Percentiles rank a stretch among this genome's conserved stretches.
Evolutionary conservation across 148 eudicot species (phyloP).

Genomic region (Euryodendron excelsum): DNA sequence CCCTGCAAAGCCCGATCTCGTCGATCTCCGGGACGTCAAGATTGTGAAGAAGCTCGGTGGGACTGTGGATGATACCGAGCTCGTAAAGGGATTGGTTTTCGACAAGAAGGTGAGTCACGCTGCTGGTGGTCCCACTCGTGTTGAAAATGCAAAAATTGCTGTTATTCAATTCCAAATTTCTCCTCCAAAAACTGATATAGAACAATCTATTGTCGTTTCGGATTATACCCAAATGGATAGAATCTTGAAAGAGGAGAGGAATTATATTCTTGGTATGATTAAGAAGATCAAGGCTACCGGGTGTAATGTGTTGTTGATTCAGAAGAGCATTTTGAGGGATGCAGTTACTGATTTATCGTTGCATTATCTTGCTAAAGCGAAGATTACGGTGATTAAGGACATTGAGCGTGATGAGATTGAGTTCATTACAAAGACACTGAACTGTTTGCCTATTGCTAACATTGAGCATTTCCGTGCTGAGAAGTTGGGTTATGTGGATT

Average conservation of each 20-base stretch:
- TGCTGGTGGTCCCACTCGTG: conserved; percentile 76
- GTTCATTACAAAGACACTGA: conserved; percentile 90
- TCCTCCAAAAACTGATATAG: conserved; percentile 90
- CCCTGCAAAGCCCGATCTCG: conserved; percentile 65
- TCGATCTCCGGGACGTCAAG: conserved; percentile 77
- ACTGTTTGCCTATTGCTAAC: conserved; percentile 82
- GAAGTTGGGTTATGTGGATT: conserved; percentile 76
- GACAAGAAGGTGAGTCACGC: conserved; percentile 89
- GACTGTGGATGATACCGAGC: conserved; percentile 89
- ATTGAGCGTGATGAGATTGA: conserved; percentile 95
- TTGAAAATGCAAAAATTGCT: conserved; percentile 84
- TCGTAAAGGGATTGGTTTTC: conserved; percentile 74
- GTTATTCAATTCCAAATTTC: conserved; percentile 93
- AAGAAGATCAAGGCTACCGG: conserved; percentile 92
- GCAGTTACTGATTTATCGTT: conserved; percentile 88
- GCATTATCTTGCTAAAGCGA: conserved; percentile 88
- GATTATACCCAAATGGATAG: conserved; percentile 95
- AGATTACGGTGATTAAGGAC: conserved; percentile 88
- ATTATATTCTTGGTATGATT: conserved; percentile 80
- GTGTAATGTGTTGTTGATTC: conserved; percentile 86
- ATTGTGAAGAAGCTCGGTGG: conserved; percentile 87
- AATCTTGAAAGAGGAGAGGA: conserved; percentile 92
- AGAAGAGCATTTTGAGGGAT: conserved; percentile 93
- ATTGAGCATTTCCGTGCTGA: conserved; percentile 89
- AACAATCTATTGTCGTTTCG: conserved; percentile 85